Conservation (phyloP, 176 grass and related monocot species). For the Bromus sterilis region DNA sequence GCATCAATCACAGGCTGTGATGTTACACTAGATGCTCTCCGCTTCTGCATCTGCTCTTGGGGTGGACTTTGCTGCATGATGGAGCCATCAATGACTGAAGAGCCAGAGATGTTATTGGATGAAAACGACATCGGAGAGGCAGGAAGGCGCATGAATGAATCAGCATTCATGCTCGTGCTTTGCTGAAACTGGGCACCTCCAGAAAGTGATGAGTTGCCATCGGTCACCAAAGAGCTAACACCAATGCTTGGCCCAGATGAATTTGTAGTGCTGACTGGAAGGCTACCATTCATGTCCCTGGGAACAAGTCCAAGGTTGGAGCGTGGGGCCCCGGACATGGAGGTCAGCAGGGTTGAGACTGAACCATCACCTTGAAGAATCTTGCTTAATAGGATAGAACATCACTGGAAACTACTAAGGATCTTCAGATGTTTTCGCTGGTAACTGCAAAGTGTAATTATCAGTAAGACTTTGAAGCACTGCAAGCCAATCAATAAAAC, state of each 20-base stretch:
- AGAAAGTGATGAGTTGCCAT: slow-evolving; percentile 81
- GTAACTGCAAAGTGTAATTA: neutral
- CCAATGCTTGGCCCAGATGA: slow-evolving; percentile 83
- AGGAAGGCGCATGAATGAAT: slow-evolving; percentile 86
- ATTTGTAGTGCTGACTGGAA: slow-evolving; percentile 55
- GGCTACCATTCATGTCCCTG: slow-evolving; percentile 48
- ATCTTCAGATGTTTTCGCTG: slow-evolving; percentile 15
- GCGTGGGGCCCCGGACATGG: slow-evolving; percentile 44
- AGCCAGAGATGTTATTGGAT: slow-evolving; percentile 92
- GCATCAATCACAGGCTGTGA: slow-evolving; percentile 59
- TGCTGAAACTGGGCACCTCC: slow-evolving; percentile 77
- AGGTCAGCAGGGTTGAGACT: slow-evolving; percentile 16
- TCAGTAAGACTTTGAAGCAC: neutral
- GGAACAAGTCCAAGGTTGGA: slow-evolving; percentile 47
- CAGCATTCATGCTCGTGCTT: slow-evolving; percentile 82
- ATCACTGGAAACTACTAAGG: neutral
- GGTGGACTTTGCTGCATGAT: slow-evolving; percentile 76
- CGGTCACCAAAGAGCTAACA: slow-evolving; percentile 87
- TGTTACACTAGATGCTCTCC: slow-evolving; percentile 76
- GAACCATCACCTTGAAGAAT: slow-evolving; percentile 41
- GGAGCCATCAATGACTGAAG: slow-evolving; percentile 88
- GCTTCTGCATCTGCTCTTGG: slow-evolving; percentile 72
- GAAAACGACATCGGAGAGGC: slow-evolving; percentile 99
- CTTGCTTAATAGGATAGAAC: neutral
- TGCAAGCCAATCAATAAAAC: neutral